Percentiles rank a stretch among this genome's conserved stretches.
Conservation (phyloP, 208 protist species). For the Leishmania lainsoni region DNA sequence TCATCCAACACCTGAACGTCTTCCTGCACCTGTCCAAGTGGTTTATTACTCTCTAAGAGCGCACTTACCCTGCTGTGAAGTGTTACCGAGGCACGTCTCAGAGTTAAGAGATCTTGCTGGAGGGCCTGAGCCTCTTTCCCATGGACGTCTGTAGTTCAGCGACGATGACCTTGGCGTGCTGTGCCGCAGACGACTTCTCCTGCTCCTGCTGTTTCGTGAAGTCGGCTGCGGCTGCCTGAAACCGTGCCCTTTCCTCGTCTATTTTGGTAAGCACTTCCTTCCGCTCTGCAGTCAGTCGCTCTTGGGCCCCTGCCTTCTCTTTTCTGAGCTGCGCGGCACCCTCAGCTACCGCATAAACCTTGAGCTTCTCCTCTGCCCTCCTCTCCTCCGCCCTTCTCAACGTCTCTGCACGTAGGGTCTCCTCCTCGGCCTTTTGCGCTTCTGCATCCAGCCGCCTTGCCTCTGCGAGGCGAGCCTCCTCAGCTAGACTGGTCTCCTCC, state of each 20-base stretch:
- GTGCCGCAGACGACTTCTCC: conserved; percentile 6
- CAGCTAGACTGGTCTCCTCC: conserved; percentile 2
- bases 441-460: conserved; percentile 11
- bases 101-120: conserved; percentile 2
- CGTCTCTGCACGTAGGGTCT: background rate
- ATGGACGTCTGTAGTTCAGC: conserved; percentile 19
- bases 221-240: conserved; percentile 11
- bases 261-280: conserved; percentile 2
- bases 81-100: conserved; percentile 7
- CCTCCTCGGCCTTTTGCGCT: conserved; percentile 26
- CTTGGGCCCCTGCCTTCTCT: background rate
- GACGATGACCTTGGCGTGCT: conserved; percentile 3
- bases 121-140: conserved; percentile 5
- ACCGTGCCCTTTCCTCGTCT: conserved; percentile 9
- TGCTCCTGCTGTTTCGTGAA: conserved; percentile 16
- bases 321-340: background rate
- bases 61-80: background rate
- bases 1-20: conserved; percentile 7
- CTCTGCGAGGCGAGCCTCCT: conserved; percentile 5
- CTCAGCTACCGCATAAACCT: conserved; percentile 7
- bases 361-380: conserved; percentile 3
- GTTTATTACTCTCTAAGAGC: background rate
- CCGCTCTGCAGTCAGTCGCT: conserved; percentile 4
- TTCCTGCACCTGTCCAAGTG: conserved; percentile 9
- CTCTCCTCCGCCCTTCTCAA: conserved; percentile 1